Evolutionary conservation across 2,329 filamentous ascomycete species (phyloP), one percentile per base, ranked within the genome.

Genomic region (Sporothrix pseudoabietina): DNA sequence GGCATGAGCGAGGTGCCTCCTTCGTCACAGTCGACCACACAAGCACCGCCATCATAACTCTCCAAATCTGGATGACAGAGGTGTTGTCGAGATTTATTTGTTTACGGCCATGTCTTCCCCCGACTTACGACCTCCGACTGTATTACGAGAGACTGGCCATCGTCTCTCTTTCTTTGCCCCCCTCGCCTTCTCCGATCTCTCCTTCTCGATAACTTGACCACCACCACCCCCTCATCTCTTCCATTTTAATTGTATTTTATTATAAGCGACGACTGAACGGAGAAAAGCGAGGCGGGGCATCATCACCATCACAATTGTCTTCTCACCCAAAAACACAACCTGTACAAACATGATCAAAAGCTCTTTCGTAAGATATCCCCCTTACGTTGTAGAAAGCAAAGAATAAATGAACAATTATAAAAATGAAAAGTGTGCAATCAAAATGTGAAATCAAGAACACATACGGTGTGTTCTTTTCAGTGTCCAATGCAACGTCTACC

Each of bases 1-100:
- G 73, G 71, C 49, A 72, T 72, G 30, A 69, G 66, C 66, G 66
- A 69, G 66, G 66, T 54, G 30, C 30, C 66, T 30, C 66, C 44
- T 14, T 19, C 65, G 44, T 19, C 61, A 47, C 61, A 47, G 61
- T 30, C 65, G 44, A 12, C 65, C 14, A 47, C 61, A 52, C 47
- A 70, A 32, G n/a, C 66, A 49, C 49, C 68, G 16, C 54, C 61
- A 39, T 39, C 69, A 71, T 49, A 44, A 72, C 66, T 10, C 3
- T 22, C 22, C 1, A 8, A 19, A 55, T 19, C 30, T 22, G 32
- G 57, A 10, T 19, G 2, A 16, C 12, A 55, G 22, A 14, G 19
- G 44, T 49, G 44, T 19, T 41, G 4, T 12, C 22, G 16, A 30
- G 39, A 65, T 16, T 41, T 10, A 22, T 71, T 35, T 32, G 35